A percentile compares a stretch with the other conserved stretches of the same genome.
These are phyloP conservation scores for Nicotiana paniculata DNA, from an alignment of 257 asterid genomes.

Conservation along the genomic window DNA sequence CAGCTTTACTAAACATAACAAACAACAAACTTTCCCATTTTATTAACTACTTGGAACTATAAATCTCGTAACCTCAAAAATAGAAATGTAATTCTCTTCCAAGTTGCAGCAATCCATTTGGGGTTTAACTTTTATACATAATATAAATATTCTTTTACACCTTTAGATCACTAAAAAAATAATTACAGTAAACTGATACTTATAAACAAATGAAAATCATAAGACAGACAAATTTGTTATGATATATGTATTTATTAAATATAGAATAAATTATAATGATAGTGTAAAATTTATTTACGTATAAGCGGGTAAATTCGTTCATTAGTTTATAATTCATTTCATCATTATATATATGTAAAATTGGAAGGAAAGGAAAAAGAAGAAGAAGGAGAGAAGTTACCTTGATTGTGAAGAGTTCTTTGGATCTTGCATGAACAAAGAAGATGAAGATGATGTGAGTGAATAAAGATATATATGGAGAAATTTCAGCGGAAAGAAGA, in stretches of 20 bases:
- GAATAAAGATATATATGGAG: not conserved
- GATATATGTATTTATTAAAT: too few species aligned
- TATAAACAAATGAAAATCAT: not conserved
- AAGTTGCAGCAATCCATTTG: not conserved
- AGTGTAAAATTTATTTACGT: too few species aligned
- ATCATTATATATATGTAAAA: too few species aligned
- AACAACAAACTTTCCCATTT: not conserved
- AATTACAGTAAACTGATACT: not conserved
- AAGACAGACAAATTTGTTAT: not conserved
- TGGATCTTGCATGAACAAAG: constrained; percentile 47
- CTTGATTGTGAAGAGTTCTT: constrained; percentile 34
- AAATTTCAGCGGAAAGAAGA: constrained; percentile 17
- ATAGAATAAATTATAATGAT: too few species aligned
- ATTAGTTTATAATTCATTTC: too few species aligned
- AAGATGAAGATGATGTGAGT: not conserved
- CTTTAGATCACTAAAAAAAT: too few species aligned
- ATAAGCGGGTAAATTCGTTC: too few species aligned
- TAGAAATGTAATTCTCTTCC: not conserved
- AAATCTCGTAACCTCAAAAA: not conserved
- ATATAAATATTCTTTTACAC: too few species aligned
- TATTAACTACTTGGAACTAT: not conserved
- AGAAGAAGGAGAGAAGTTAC: constrained; percentile 4
- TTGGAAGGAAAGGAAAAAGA: not conserved
- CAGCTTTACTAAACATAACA: not conserved
- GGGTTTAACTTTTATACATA: not conserved